Evolutionary conservation across 805 yeast genomes (phyloP), one percentile per base, ranked within the genome.

Genomic region (Sungouiella thailandica): DNA sequence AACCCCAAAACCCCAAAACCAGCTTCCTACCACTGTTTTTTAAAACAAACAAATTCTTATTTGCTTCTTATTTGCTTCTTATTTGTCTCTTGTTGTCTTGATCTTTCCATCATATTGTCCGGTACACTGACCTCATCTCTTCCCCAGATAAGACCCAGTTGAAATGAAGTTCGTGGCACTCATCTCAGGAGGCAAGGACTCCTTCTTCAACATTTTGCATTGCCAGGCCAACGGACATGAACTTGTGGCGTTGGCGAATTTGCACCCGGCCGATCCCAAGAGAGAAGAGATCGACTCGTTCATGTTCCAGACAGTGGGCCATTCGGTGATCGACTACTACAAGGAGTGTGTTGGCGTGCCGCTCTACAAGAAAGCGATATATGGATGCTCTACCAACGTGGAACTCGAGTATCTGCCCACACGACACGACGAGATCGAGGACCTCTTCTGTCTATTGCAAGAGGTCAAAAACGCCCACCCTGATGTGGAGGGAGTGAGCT

Each of bases 291-390:
- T 93, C 34, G 97, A 93, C 55, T 85, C 96, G 34, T 90, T 82
- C 53, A 93, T 93, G 98, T 93, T 85, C 58, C 98, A 93, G 59
- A 93, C 98, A 0, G 97, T 93, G 6, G 98, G 98, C 0, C 93
- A 84, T 56, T 85, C 83, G 41, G 75, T 83, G 3, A 68, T 93
- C 2, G 70, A 74, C 0, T 57, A 64, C 34, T 86, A 89, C 50
- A 62, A 73, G 3, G 69, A 79, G 39, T 84, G 95, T 49, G 62
- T 84, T 26, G 89, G 78, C 6, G 76, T 83, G 1, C 97, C 98
- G 0, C 60, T 93, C 53, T 87, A 80, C 50, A 62, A 95, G 32
- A 76, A 72, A 5, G 66, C 68, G 10, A 86, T 90, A 22, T 48
- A 44, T 0, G 93, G 94, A 0, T 52, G 58, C 0, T 78, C 95